Percentiles rank a stretch among this genome's conserved stretches.
These are phyloP conservation scores for Hericium erinaceus DNA, from an alignment of 768 basidiomycete species.

Conservation along the genomic window DNA sequence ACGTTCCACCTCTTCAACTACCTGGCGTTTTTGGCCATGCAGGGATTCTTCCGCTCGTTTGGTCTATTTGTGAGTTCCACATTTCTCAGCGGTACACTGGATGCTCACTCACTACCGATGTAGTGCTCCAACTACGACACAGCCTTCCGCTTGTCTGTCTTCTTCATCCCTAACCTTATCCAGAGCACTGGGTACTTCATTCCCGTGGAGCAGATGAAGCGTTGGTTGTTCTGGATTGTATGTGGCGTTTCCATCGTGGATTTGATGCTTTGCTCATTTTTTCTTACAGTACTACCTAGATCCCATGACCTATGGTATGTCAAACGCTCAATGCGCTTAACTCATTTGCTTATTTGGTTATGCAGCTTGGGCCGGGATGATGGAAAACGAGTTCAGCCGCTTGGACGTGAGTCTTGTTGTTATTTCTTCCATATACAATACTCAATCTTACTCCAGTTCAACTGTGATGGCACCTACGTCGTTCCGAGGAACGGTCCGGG, in stretches of 20 bases:
- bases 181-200: slow-evolving; percentile 66
- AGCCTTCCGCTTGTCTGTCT: slow-evolving; percentile 44
- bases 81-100: not conserved
- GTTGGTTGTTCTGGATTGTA: slow-evolving; percentile 83
- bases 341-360: not conserved
- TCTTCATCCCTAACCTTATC: slow-evolving; percentile 73
- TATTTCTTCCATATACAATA: slow-evolving; percentile 3
- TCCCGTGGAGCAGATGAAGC: slow-evolving; percentile 60
- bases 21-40: slow-evolving; percentile 60
- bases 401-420: slow-evolving; percentile 36
- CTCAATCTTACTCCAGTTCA: slow-evolving; percentile 29
- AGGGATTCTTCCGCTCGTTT: slow-evolving; percentile 77
- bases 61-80: slow-evolving; percentile 23
- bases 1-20: slow-evolving; percentile 62
- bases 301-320: slow-evolving; percentile 60
- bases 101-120: slow-evolving; percentile 9
- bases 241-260: slow-evolving; percentile 16
- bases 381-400: slow-evolving; percentile 83
- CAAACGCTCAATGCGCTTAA: not conserved
- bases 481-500: slow-evolving; percentile 56
- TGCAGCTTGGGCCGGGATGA: slow-evolving; percentile 59
- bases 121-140: slow-evolving; percentile 45
- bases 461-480: slow-evolving; percentile 56
- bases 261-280: not conserved
- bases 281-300: slow-evolving; percentile 62